Evolutionary conservation across 2,329 filamentous ascomycete genomes (phyloP).

Genomic region (Ceratocystis diversiconidia): DNA sequence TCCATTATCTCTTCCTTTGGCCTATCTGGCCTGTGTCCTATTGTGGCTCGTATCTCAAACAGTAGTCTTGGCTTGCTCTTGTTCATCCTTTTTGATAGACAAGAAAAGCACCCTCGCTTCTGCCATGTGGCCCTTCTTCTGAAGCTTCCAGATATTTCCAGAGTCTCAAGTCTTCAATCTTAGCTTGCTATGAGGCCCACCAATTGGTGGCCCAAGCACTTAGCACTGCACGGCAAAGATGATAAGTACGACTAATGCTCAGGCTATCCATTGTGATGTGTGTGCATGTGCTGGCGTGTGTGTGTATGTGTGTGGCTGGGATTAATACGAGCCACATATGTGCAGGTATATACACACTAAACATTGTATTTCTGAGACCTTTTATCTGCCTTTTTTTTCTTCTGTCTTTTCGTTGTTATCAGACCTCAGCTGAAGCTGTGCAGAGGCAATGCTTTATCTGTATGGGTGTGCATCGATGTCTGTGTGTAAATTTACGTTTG

Average conservation of each 20-base stretch:
- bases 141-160: not conserved
- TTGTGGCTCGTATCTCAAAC: not conserved
- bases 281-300: no score
- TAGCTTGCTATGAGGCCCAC: not conserved
- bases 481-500: not conserved
- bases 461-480: not conserved
- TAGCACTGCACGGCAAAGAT: not conserved
- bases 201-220: not conserved
- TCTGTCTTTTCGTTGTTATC: not conserved
- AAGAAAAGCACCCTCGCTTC: not conserved
- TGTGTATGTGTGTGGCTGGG: not conserved
- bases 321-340: not conserved
- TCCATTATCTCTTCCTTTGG: not conserved
- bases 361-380: not conserved
- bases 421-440: constrained; percentile 4
- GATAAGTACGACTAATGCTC: no score
- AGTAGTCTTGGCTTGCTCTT: not conserved
- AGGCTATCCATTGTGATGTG: no score
- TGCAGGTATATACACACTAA: not conserved
- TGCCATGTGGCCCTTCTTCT: not conserved
- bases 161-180: not conserved
- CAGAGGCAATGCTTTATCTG: not conserved
- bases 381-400: not conserved
- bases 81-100: not conserved
- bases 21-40: not conserved